Evolutionary conservation across 768 basidiomycete genomes (phyloP).

Genomic region (Phaeotremella fagi): DNA sequence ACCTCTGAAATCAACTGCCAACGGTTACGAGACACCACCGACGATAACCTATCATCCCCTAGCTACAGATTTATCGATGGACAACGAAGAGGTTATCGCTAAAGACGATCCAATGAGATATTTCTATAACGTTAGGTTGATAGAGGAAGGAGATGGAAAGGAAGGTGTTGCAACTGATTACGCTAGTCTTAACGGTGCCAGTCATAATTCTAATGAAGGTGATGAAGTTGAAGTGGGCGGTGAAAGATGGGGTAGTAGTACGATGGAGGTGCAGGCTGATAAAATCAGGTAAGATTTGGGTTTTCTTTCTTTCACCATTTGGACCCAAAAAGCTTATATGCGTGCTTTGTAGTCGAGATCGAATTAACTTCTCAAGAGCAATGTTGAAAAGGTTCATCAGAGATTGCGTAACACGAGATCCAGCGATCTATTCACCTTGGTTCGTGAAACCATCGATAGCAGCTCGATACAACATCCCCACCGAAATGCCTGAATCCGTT

Average conservation of each 20-base stretch:
- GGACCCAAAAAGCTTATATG: not conserved
- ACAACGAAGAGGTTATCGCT: constrained; percentile 63
- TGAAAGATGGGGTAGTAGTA: constrained; percentile 54
- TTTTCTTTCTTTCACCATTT: not conserved
- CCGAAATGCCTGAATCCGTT: constrained; percentile 78
- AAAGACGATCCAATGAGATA: constrained; percentile 77
- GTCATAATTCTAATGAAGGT: constrained; percentile 3
- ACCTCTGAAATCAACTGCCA: constrained; percentile 12
- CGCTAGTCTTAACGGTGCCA: constrained; percentile 15
- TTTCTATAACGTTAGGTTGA: constrained; percentile 79
- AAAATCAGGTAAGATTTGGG: constrained; percentile 66
- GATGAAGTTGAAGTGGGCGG: constrained; percentile 30
- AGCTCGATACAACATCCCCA: constrained; percentile 74
- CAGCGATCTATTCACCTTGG: constrained; percentile 93
- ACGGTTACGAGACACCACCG: not conserved
- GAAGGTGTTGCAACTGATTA: constrained; percentile 29
- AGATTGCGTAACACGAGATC: constrained; percentile 88
- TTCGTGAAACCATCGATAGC: constrained; percentile 83
- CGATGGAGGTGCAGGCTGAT: constrained; percentile 75
- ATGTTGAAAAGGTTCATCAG: constrained; percentile 93
- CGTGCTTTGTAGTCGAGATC: constrained; percentile 67
- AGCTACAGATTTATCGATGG: constrained; percentile 71
- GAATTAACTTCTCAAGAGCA: constrained; percentile 91
- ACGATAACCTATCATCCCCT: constrained; percentile 56
- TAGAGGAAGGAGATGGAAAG: constrained; percentile 47